Evolutionary conservation across 805 yeast species (phyloP).

Genomic region (Kuraishia piskuri): DNA sequence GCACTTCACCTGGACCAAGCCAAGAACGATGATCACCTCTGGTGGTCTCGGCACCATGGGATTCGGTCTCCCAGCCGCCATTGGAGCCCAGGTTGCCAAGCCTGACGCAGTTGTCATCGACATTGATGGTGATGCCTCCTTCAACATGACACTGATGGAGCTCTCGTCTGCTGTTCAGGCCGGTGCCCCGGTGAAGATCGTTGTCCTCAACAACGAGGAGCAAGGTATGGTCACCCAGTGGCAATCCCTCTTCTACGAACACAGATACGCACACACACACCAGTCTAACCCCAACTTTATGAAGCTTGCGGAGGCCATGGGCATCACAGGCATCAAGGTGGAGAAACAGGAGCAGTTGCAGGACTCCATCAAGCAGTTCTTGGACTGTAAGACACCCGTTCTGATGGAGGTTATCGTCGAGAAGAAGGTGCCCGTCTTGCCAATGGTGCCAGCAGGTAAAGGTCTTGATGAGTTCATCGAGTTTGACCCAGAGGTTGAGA

Average conservation of each 20-base stretch:
- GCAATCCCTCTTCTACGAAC: conserved; percentile 96
- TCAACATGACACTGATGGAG: conserved; percentile 95
- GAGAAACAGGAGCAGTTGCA: conserved; percentile 58
- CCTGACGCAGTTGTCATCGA: conserved; percentile 95
- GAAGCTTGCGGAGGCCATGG: conserved; percentile 93
- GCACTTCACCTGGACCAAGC: conserved; percentile 88
- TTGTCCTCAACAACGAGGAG: conserved; percentile 92
- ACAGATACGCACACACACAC: conserved; percentile 96
- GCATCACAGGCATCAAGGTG: conserved; percentile 73
- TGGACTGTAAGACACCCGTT: conserved; percentile 75
- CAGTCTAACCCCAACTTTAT: conserved; percentile 91
- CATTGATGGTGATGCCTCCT: conserved; percentile 98
- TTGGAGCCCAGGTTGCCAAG: conserved; percentile 94
- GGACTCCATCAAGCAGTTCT: conserved; percentile 53
- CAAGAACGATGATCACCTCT: conserved; percentile 92
- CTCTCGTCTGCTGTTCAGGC: conserved; percentile 93
- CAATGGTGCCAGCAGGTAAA: conserved; percentile 97
- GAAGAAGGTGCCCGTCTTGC: conserved; percentile 91
- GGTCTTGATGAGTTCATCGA: conserved; percentile 87
- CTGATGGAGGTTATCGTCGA: conserved; percentile 87
- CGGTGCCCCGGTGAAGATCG: conserved; percentile 79
- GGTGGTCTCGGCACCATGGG: conserved; percentile 99
- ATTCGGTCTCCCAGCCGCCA: conserved; percentile 93
- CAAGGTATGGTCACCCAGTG: conserved; percentile 99
- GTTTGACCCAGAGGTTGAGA: conserved; percentile 78